phyloP scores from a whole-genome alignment of 2,329 filamentous ascomycete genomes.

The Tolypocladium cylindrosporum region DNA sequence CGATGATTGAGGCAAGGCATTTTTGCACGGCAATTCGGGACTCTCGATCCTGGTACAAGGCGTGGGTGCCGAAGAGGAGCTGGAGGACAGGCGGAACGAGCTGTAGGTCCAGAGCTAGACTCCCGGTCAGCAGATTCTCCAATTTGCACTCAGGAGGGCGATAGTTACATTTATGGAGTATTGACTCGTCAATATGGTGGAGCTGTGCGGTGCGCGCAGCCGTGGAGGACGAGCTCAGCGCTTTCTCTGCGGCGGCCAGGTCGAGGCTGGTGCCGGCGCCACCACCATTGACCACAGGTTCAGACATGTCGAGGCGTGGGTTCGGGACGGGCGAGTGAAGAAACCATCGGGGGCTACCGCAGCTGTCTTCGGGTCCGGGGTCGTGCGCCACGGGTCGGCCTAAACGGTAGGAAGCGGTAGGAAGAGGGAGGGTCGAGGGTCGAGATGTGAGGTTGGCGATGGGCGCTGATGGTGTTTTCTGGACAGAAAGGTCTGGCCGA shows the following conservation, averaged over 20 bases:
- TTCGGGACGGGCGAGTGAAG: slow-evolving; percentile 11
- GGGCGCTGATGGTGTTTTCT: background rate
- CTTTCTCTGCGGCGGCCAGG: slow-evolving; percentile 35
- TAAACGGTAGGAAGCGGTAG: background rate
- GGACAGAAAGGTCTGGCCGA: background rate
- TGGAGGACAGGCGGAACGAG: slow-evolving; percentile 49
- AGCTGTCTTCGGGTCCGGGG: background rate
- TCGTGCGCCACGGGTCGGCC: background rate
- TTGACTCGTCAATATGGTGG: slow-evolving; percentile 44
- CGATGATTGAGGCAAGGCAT: slow-evolving; percentile 63
- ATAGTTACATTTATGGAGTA: slow-evolving; percentile 42
- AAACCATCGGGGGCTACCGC: slow-evolving; percentile 23
- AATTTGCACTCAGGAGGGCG: slow-evolving; percentile 2
- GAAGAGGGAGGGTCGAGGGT: background rate
- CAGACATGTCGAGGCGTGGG: slow-evolving; percentile 23
- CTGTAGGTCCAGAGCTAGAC: slow-evolving; percentile 35
- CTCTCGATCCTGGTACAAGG: slow-evolving; percentile 74
- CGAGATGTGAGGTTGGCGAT: background rate
- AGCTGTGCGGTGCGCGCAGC: slow-evolving; percentile 43
- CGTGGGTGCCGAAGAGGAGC: slow-evolving; percentile 77
- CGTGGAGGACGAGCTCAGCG: slow-evolving; percentile 54
- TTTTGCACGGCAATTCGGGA: slow-evolving; percentile 76
- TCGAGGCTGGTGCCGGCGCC: slow-evolving; percentile 38
- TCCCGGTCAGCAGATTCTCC: slow-evolving; percentile 8
- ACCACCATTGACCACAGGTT: slow-evolving; percentile 23